Base-by-base conservation (phyloP, 768 basidiomycete genomes). In the Boletales sp. region DNA sequence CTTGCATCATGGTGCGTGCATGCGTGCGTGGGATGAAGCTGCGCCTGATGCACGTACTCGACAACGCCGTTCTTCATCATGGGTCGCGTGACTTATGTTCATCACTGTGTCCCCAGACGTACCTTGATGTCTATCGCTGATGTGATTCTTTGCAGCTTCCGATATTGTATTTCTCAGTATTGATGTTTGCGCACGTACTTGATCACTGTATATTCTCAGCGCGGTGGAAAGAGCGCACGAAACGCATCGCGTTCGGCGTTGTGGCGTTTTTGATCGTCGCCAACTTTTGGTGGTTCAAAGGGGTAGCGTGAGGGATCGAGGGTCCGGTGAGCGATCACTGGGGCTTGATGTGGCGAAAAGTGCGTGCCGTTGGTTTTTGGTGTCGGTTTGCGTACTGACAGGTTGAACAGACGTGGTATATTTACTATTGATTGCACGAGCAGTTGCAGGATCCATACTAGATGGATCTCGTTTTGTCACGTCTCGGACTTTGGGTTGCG, bases 261-360 rank as follows among this genome's bases (percentile, higher is more conserved):
- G 71, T 79, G 42, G 76, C 82, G 0, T 73, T 74, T 21, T 50
- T 72, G 19, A 80, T 97, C 55, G 61, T 95, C 8, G 74, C 73
- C n/a, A 81, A 79, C 47, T 99, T 97, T 76, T 95, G 89, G 90
- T 95, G 91, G 93, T 98, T 97, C 74, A 87, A 77, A 56, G 86
- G 81, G 18, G 69, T 95, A 29, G 90, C 93, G 4, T 93, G 90
- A 69, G 95, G 97, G 1, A 88, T 97, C 40, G 79, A 87, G n/a
- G 97, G 95, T 0, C 88, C 93, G 2, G 75, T 97, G 48, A 77
- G 75, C 50, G 81, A 93, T 0, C 81, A 92, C 60, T 80, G 78
- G 78, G 92, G 93, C 1, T 71, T 93, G 53, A 61, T 69, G 52
- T 97, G 93, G 94, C 79, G 93, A 52, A 74, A 78, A 63, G 80